These are phyloP conservation scores for Clavulina sp. DNA, from an alignment of 768 basidiomycete genomes.

Conservation along the genomic window DNA sequence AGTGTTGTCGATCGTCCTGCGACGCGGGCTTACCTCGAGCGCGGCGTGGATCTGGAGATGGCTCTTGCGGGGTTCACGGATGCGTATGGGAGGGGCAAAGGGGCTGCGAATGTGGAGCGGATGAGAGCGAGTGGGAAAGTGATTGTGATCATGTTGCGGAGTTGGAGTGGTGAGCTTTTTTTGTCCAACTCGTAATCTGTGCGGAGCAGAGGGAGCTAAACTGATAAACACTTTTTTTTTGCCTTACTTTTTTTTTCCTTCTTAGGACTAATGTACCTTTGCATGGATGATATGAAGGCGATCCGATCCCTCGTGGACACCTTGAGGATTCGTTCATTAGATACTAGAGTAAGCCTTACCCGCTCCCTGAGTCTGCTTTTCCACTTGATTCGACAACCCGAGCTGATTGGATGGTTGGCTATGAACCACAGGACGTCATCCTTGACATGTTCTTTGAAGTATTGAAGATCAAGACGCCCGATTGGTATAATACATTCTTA, in stretches of 20 bases:
- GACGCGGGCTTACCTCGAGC: constrained; percentile 55
- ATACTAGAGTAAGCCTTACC: constrained; percentile 44
- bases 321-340: constrained; percentile 72
- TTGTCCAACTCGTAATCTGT: too few species aligned
- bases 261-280: constrained; percentile 77
- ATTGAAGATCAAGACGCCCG: constrained; percentile 77
- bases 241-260: constrained; percentile 2
- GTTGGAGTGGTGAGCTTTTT: constrained; percentile 69
- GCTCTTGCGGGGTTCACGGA: constrained; percentile 82
- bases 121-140: constrained; percentile 64
- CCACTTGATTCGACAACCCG: constrained; percentile 2
- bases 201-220: too few species aligned
- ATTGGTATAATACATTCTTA: constrained; percentile 87
- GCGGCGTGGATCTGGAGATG: constrained; percentile 85
- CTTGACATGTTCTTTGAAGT: constrained; percentile 90
- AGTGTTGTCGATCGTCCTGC: constrained; percentile 73
- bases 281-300: constrained; percentile 73
- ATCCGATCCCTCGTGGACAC: constrained; percentile 73
- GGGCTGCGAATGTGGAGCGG: constrained; percentile 55
- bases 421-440: constrained; percentile 86
- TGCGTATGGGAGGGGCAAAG: constrained; percentile 78
- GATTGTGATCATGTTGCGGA: constrained; percentile 67
- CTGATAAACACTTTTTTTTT: background rate
- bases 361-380: background rate
- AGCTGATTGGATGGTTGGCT: too few species aligned